These are phyloP conservation scores for Lepidopterella palustris DNA, from an alignment of 495 filamentous ascomycete genomes.

Conservation along the genomic window DNA sequence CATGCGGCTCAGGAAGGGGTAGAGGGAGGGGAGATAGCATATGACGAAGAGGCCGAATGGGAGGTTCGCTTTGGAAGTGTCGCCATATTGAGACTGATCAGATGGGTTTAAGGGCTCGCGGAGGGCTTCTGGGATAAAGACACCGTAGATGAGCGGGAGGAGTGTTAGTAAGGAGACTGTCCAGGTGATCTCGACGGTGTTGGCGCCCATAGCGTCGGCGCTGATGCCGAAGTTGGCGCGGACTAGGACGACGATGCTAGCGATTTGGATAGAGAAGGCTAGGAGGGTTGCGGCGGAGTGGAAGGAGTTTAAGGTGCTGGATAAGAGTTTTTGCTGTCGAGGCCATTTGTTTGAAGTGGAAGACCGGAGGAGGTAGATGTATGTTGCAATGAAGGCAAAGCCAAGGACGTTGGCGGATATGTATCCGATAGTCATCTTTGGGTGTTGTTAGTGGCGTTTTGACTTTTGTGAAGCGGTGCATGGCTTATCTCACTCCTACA, in stretches of 20 bases:
- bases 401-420: not conserved
- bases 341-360: not conserved
- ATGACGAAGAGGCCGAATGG: slow-evolving; percentile 20
- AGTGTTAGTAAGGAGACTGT: slow-evolving; percentile 29
- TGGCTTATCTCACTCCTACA: too few species aligned
- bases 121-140: not conserved
- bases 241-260: slow-evolving; percentile 33
- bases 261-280: slow-evolving; percentile 35
- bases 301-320: slow-evolving; percentile 7
- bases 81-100: too few species aligned
- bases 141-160: slow-evolving; percentile 26
- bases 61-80: too few species aligned
- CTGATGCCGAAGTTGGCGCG: slow-evolving; percentile 35
- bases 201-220: slow-evolving; percentile 29
- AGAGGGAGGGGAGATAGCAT: slow-evolving; percentile 24
- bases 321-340: not conserved
- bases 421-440: slow-evolving; percentile 10
- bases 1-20: slow-evolving; percentile 29
- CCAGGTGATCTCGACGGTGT: slow-evolving; percentile 34
- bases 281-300: slow-evolving; percentile 36
- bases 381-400: not conserved
- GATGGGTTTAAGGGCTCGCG: not conserved
- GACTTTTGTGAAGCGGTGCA: not conserved
- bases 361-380: not conserved
- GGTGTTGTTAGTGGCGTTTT: not conserved